Evolutionary conservation across 2,329 filamentous ascomycete species (phyloP).

Genomic region (Diaporthe helianthi): DNA sequence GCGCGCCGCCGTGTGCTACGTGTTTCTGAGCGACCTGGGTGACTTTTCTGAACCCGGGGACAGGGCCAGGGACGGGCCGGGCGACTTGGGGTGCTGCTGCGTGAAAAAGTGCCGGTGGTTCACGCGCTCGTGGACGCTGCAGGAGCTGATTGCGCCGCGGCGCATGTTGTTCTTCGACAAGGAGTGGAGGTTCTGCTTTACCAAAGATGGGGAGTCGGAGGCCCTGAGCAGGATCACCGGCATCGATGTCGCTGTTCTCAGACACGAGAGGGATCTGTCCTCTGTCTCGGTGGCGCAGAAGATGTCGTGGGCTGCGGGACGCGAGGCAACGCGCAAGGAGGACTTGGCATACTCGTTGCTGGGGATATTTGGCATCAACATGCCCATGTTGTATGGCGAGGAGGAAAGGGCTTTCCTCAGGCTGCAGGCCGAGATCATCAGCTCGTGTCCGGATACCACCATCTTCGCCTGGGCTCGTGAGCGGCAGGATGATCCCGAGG

Average conservation of each 20-base stretch:
- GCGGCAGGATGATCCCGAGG: neutral
- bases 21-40: constrained; percentile 2
- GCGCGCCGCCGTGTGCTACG: constrained; percentile 25
- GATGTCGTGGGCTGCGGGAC: constrained; percentile 33
- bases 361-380: constrained; percentile 28
- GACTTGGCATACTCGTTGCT: constrained; percentile 30
- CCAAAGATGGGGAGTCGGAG: constrained; percentile 2
- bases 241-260: constrained; percentile 24
- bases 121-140: constrained; percentile 32
- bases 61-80: too few relatives aligned
- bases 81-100: neutral
- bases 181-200: constrained; percentile 18
- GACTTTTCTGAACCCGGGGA: too few relatives aligned
- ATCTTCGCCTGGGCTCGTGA: constrained; percentile 27
- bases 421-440: constrained; percentile 31
- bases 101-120: constrained; percentile 30
- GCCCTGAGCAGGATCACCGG: constrained; percentile 18
- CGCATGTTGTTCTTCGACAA: constrained; percentile 16
- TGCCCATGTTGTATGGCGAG: constrained; percentile 32
- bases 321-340: constrained; percentile 27
- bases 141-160: constrained; percentile 29
- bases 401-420: constrained; percentile 30
- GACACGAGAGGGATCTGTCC: neutral
- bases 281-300: constrained; percentile 30
- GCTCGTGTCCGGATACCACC: constrained; percentile 16